Percentiles rank a stretch among this genome's conserved stretches.
Conservation (phyloP, 495 filamentous ascomycete genomes). For the Aeminium ludgeri region DNA sequence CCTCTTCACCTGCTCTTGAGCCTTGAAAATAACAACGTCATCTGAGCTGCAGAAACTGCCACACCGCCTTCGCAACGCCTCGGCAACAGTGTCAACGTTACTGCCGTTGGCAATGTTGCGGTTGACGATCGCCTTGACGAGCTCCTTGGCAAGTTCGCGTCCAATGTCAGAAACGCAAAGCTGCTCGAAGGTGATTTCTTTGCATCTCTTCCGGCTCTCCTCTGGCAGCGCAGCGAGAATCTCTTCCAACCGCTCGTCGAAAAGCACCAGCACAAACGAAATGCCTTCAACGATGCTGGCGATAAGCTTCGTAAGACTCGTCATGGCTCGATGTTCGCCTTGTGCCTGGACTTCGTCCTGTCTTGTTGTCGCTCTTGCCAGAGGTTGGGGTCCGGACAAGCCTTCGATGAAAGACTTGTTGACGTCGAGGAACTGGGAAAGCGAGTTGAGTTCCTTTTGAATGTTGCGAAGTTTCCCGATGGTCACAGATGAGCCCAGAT, state of each 20-base stretch:
- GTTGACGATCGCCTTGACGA: slow-evolving; percentile 97
- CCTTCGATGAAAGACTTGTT: slow-evolving; percentile 89
- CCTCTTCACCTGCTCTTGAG: slow-evolving; percentile 80
- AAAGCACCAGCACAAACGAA: slow-evolving; percentile 80
- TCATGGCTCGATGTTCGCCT: slow-evolving; percentile 81
- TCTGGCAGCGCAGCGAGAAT: slow-evolving; percentile 69
- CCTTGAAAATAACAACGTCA: slow-evolving; percentile 94
- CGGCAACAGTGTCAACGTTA: slow-evolving; percentile 92
- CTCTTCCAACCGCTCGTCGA: slow-evolving; percentile 79
- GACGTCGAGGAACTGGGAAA: slow-evolving; percentile 62
- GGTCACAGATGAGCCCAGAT: slow-evolving; percentile 35
- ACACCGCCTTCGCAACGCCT: slow-evolving; percentile 75
- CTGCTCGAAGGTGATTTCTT: slow-evolving; percentile 63
- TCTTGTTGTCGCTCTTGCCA: slow-evolving; percentile 50
- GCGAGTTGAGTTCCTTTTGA: slow-evolving; percentile 59
- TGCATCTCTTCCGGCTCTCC: slow-evolving; percentile 45
- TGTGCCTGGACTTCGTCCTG: slow-evolving; percentile 82
- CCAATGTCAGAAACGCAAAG: slow-evolving; percentile 66
- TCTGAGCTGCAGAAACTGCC: slow-evolving; percentile 94
- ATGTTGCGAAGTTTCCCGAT: slow-evolving; percentile 51
- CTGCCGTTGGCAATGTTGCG: slow-evolving; percentile 87
- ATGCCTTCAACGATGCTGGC: slow-evolving; percentile 85
- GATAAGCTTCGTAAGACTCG: slow-evolving; percentile 66
- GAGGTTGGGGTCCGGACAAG: slow-evolving; percentile 65
- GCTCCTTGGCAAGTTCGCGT: slow-evolving; percentile 81